These are phyloP conservation scores for Venturia nashicola DNA, from an alignment of 2,329 filamentous ascomycete genomes.

Conservation along the genomic window DNA sequence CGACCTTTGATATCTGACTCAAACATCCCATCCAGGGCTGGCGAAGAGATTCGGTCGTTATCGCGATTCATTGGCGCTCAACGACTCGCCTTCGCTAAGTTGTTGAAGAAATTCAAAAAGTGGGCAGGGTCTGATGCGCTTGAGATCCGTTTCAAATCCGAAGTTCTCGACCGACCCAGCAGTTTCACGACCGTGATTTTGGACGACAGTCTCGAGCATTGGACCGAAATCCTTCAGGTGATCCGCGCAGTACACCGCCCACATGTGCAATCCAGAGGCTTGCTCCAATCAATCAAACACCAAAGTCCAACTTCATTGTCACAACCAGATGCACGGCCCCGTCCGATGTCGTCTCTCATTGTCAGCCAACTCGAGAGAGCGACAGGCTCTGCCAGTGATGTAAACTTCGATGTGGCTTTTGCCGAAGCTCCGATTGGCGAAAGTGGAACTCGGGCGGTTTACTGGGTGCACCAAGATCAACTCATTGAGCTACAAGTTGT, in stretches of 20 bases:
- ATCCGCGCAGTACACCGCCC: conserved; percentile 4
- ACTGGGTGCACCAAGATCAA: conserved; percentile 43
- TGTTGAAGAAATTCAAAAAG: conserved; percentile 79
- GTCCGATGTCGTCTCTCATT: neutral
- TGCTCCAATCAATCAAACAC: neutral
- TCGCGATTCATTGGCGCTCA: conserved; percentile 64
- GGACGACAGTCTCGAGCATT: conserved; percentile 35
- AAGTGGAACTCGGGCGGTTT: conserved; percentile 33
- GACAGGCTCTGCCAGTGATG: neutral
- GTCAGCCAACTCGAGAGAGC: neutral
- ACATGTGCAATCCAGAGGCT: neutral
- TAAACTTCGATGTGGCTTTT: conserved; percentile 37
- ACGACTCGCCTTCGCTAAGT: conserved; percentile 65
- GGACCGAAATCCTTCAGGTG: conserved; percentile 32
- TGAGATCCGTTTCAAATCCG: conserved; percentile 51
- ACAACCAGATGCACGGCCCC: neutral
- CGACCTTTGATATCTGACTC: neutral
- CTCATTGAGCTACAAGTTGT: conserved; percentile 41
- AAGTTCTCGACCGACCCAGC: conserved; percentile 52
- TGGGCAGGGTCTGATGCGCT: conserved; percentile 66
- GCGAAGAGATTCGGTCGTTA: conserved; percentile 58
- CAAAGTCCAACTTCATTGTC: neutral
- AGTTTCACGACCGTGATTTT: conserved; percentile 62
- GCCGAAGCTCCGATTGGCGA: conserved; percentile 34
- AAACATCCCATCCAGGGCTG: conserved; percentile 34